Conservation (phyloP, 169 alveolate species). For the Sarcocystis neurona region DNA sequence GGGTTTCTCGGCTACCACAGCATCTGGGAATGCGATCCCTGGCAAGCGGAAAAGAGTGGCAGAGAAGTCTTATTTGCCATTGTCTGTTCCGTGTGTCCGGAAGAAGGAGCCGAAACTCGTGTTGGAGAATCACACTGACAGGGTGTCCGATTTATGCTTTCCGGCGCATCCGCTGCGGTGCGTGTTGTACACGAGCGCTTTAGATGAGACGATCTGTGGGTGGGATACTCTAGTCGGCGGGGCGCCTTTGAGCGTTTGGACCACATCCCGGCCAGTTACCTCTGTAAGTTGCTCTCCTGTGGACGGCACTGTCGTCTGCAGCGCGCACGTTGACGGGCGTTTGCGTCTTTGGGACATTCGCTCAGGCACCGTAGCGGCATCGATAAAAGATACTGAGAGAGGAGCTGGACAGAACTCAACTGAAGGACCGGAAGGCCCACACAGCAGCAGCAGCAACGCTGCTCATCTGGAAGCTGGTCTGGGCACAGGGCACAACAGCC, state of each 20-base stretch:
- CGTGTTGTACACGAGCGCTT: neutral
- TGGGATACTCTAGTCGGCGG: constrained; percentile 39
- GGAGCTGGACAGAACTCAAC: neutral
- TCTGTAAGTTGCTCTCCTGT: neutral
- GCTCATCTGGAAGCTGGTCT: no score
- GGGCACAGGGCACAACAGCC: no score
- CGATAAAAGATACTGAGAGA: neutral
- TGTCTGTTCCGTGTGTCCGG: no score
- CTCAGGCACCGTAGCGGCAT: constrained; percentile 2
- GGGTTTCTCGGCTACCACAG: no score
- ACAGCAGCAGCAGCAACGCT: no score
- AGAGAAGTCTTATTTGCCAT: no score
- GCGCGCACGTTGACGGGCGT: constrained; percentile 53
- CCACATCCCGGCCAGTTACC: constrained; percentile 1
- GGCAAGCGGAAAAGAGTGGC: no score
- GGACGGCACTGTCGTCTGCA: constrained; percentile 27
- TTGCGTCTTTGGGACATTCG: constrained; percentile 56
- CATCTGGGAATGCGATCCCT: no score
- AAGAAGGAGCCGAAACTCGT: no score
- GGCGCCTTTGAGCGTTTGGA: constrained; percentile 13
- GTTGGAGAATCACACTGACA: constrained; percentile 9
- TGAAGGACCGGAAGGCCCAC: neutral
- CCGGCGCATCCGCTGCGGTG: constrained; percentile 18
- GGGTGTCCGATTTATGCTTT: constrained; percentile 9
- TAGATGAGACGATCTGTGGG: neutral